Evolutionary conservation across 805 yeast genomes (phyloP).

Genomic region (Yamadazyma sp.): DNA sequence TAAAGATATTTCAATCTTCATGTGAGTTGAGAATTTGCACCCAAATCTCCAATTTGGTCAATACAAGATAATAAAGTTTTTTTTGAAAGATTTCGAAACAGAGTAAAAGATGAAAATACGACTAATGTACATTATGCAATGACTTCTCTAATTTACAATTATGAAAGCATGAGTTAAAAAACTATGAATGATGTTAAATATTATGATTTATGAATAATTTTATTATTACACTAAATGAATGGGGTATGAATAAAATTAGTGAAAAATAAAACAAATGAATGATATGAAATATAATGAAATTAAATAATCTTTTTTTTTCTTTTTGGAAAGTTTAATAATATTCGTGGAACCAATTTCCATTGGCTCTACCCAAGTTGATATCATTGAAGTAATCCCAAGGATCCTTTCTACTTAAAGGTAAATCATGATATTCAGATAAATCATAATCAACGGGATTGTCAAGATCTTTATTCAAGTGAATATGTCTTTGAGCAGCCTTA

Average conservation of each 20-base stretch:
- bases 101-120: too few species aligned
- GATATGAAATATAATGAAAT: background rate
- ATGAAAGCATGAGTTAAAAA: background rate
- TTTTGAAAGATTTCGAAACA: too few species aligned
- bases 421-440: constrained; percentile 22
- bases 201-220: too few species aligned
- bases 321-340: constrained; percentile 2
- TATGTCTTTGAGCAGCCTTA: constrained; percentile 24
- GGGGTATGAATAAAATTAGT: too few species aligned
- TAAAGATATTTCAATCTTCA: background rate
- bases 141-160: background rate
- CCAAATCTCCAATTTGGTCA: too few species aligned
- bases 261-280: background rate
- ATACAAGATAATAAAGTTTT: too few species aligned
- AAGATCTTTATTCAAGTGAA: constrained; percentile 18
- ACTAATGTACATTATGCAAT: constrained; percentile 1
- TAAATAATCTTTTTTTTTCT: background rate
- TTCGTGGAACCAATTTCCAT: constrained; percentile 20
- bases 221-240: background rate
- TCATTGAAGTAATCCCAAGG: constrained; percentile 30
- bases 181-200: background rate
- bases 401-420: constrained; percentile 41
- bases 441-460: constrained; percentile 24
- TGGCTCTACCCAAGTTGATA: constrained; percentile 13
- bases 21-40: background rate